Evolutionary conservation across 306 rosid genomes (phyloP).

Genomic region (Delonix regia): DNA sequence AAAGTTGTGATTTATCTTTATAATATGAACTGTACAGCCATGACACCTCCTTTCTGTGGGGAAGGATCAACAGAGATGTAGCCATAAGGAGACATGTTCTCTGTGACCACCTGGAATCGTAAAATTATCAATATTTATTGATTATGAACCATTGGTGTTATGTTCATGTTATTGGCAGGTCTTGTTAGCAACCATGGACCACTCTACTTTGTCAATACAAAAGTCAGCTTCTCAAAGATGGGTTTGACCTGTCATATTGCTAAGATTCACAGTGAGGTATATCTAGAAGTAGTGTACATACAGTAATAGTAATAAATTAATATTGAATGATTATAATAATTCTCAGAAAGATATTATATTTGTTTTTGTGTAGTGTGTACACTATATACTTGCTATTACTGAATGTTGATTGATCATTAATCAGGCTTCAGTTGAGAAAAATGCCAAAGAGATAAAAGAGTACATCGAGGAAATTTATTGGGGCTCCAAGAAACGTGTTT

Average conservation of each 20-base stretch:
- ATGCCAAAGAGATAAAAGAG: slow-evolving; percentile 92
- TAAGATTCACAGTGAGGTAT: slow-evolving; percentile 98
- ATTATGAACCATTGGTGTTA: slow-evolving; percentile 13
- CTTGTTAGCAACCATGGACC: slow-evolving; percentile 99
- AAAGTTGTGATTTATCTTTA: slow-evolving; percentile 21
- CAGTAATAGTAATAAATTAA: not conserved
- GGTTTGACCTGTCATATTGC: slow-evolving; percentile 96
- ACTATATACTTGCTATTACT: slow-evolving; percentile 31
- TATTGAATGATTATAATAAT: slow-evolving; percentile 12
- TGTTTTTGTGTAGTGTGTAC: not conserved
- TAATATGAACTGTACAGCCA: slow-evolving; percentile 10
- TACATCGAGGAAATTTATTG: slow-evolving; percentile 93
- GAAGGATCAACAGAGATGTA: not conserved
- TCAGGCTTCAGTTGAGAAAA: slow-evolving; percentile 94
- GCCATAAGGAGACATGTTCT: slow-evolving; percentile 27
- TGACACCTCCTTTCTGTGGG: not conserved
- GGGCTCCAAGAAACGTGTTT: slow-evolving; percentile 89
- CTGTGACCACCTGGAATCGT: slow-evolving; percentile 19
- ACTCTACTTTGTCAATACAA: slow-evolving; percentile 84
- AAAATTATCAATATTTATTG: slow-evolving; percentile 6
- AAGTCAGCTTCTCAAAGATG: slow-evolving; percentile 82
- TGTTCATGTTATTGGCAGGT: slow-evolving; percentile 57
- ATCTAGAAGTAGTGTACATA: not conserved
- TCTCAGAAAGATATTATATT: not conserved
- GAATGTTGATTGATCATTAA: slow-evolving; percentile 35